Evolutionary conservation across 768 basidiomycete species (phyloP).

Genomic region (Boletus patriciae): DNA sequence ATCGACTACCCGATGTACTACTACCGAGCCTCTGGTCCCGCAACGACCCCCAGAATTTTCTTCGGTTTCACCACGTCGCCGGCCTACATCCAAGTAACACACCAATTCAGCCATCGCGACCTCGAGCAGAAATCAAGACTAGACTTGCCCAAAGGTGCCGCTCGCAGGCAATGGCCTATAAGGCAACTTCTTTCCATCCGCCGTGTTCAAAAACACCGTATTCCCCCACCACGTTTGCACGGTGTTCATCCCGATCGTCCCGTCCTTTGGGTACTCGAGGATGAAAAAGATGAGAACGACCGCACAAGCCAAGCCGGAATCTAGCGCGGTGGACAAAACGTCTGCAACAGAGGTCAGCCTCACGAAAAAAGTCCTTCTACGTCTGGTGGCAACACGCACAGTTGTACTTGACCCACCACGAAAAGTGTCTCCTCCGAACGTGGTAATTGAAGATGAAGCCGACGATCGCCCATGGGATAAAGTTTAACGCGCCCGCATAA

Average conservation of each 20-base stretch:
- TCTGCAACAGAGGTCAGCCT: constrained; percentile 36
- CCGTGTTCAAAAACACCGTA: constrained; percentile 34
- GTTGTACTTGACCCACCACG: constrained; percentile 67
- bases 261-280: constrained; percentile 65
- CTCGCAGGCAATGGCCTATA: constrained; percentile 14
- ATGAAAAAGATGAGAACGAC: constrained; percentile 57
- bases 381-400: constrained; percentile 21
- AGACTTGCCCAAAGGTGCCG: constrained; percentile 30
- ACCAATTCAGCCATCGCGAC: background rate
- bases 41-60: too few species aligned
- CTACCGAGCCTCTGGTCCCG: too few species aligned
- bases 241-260: constrained; percentile 52
- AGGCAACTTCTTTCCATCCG: constrained; percentile 13
- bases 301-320: constrained; percentile 64
- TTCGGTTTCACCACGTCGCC: constrained; percentile 4
- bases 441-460: constrained; percentile 67
- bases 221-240: constrained; percentile 77
- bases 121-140: background rate
- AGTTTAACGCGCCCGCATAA: constrained; percentile 65
- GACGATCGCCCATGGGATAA: constrained; percentile 63
- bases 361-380: background rate
- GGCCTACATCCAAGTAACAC: constrained; percentile 5
- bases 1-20: too few species aligned
- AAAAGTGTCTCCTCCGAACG: constrained; percentile 58
- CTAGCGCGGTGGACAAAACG: constrained; percentile 70